These are phyloP conservation scores for Medicago lupulina DNA, from an alignment of 306 rosid genomes.

Conservation along the genomic window DNA sequence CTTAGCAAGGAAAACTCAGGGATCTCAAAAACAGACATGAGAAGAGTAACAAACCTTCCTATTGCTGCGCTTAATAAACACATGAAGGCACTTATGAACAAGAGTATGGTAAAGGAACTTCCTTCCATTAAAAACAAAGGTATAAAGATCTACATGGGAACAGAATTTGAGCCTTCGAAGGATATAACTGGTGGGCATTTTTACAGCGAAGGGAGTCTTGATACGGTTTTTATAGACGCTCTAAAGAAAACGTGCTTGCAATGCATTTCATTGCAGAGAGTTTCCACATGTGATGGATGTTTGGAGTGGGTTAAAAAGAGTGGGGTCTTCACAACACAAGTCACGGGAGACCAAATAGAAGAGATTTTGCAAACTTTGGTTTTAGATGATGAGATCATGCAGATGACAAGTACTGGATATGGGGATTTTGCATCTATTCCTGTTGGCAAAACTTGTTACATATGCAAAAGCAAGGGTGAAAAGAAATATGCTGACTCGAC, in stretches of 20 bases:
- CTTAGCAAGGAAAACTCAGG: conserved; percentile 61
- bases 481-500: conserved; percentile 55
- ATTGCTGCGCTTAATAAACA: conserved; percentile 49
- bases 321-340: conserved; percentile 41
- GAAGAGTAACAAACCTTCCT: conserved; percentile 53
- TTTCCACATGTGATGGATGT: conserved; percentile 57
- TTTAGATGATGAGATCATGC: conserved; percentile 60
- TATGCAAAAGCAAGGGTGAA: conserved; percentile 59
- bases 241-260: conserved; percentile 48
- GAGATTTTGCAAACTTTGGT: conserved; percentile 67
- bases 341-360: conserved; percentile 53
- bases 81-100: conserved; percentile 60
- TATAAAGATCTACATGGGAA: conserved; percentile 70
- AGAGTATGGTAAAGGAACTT: conserved; percentile 67
- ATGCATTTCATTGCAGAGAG: conserved; percentile 51
- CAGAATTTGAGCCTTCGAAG: conserved; percentile 72
- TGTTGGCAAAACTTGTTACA: conserved; percentile 66
- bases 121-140: conserved; percentile 63
- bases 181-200: conserved; percentile 77
- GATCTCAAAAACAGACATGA: conserved; percentile 66
- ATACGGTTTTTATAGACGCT: conserved; percentile 51
- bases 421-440: conserved; percentile 65
- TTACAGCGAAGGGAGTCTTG: conserved; percentile 63
- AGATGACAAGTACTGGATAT: conserved; percentile 69
- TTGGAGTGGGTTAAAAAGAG: conserved; percentile 41